These are phyloP conservation scores for Mortierella sp. DNA, from an alignment of 371 early-diverging fungal genomes.

Conservation along the genomic window DNA sequence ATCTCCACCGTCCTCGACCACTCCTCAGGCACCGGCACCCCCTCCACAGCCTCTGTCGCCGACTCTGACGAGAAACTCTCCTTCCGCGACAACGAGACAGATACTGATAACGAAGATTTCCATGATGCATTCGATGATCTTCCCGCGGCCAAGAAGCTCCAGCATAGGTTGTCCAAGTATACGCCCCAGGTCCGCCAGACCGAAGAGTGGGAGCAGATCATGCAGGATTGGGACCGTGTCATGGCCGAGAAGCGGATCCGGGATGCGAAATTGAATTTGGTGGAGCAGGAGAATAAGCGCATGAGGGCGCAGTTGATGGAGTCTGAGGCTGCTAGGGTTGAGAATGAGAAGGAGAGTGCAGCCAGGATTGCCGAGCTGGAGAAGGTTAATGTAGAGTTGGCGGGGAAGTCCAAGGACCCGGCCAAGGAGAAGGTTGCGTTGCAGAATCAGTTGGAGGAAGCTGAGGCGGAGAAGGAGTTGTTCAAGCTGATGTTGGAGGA, in stretches of 20 bases:
- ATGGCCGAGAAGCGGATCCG: slow-evolving; percentile 58
- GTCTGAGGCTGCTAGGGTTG: slow-evolving; percentile 27
- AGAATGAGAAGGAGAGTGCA: slow-evolving; percentile 36
- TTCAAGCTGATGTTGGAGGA: slow-evolving; percentile 58
- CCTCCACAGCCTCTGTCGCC: slow-evolving; percentile 20
- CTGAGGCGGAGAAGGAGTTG: slow-evolving; percentile 55
- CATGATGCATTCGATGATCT: slow-evolving; percentile 54
- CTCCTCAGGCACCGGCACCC: slow-evolving; percentile 18
- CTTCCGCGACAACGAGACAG: slow-evolving; percentile 29
- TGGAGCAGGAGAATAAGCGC: slow-evolving; percentile 56
- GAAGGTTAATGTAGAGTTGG: slow-evolving; percentile 37
- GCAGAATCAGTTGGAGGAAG: slow-evolving; percentile 49
- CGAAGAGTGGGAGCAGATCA: slow-evolving; percentile 57
- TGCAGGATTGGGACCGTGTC: slow-evolving; percentile 59
- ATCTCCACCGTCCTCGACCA: slow-evolving; percentile 13
- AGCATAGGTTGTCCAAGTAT: slow-evolving; percentile 36
- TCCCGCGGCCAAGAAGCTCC: slow-evolving; percentile 47
- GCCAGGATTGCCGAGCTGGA: slow-evolving; percentile 31
- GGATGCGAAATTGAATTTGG: slow-evolving; percentile 50
- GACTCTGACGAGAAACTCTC: slow-evolving; percentile 29
- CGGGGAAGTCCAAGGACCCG: slow-evolving; percentile 39
- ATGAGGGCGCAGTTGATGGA: slow-evolving; percentile 52
- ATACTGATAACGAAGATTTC: slow-evolving; percentile 29
- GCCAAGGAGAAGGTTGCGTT: slow-evolving; percentile 42
- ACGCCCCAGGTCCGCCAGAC: slow-evolving; percentile 45